These are phyloP conservation scores for Diplogelasinospora grovesii DNA, from an alignment of 495 filamentous ascomycete genomes.

Conservation along the genomic window DNA sequence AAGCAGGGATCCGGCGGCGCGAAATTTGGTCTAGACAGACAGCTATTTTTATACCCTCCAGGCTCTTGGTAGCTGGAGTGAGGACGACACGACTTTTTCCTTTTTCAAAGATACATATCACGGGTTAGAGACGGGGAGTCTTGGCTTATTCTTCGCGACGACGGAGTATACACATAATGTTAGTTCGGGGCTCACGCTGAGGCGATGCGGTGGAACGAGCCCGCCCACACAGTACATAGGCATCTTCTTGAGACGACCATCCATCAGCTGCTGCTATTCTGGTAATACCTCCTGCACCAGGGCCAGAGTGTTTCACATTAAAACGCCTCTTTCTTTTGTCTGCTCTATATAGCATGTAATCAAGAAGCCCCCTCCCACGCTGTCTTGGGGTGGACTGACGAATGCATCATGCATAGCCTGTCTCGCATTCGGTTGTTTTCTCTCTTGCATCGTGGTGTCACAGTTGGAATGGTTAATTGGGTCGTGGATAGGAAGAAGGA, in stretches of 20 bases:
- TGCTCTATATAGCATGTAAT: constrained; percentile 6
- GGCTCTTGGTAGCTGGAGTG: not conserved
- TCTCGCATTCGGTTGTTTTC: too few relatives aligned
- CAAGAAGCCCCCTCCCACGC: too few relatives aligned
- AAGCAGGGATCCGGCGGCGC: too few relatives aligned
- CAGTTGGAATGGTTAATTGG: too few relatives aligned
- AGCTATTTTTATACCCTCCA: not conserved
- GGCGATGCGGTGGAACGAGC: too few relatives aligned
- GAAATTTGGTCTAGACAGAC: constrained; percentile 1
- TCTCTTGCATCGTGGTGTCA: too few relatives aligned
- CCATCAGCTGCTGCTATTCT: constrained; percentile 16
- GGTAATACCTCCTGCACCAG: constrained; percentile 39
- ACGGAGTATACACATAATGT: constrained; percentile 3
- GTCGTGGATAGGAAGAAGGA: too few relatives aligned
- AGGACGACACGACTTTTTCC: constrained; percentile 1
- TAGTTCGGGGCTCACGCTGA: not conserved
- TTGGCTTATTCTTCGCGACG: not conserved
- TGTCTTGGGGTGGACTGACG: too few relatives aligned
- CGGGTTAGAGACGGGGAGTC: not conserved
- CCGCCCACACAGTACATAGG: constrained; percentile 14
- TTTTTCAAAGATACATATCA: constrained; percentile 3
- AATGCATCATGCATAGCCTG: too few relatives aligned
- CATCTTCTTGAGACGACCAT: constrained; percentile 6
- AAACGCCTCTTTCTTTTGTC: constrained; percentile 3
- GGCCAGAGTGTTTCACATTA: not conserved